These are phyloP conservation scores for Fusarium annulatum DNA, from an alignment of 2,329 filamentous ascomycete species.

Conservation along the genomic window DNA sequence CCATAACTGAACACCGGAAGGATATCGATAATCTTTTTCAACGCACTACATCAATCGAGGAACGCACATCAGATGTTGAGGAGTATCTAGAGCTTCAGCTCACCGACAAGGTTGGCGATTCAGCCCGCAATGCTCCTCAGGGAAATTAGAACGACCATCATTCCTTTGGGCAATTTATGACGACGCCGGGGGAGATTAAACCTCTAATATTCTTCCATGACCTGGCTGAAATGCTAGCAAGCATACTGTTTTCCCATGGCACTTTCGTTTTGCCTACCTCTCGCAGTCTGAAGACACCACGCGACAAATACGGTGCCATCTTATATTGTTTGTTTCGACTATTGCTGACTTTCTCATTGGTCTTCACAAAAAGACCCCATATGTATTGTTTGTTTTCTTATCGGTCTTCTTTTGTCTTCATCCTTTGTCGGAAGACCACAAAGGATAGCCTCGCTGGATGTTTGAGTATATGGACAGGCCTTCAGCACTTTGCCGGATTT, in stretches of 20 bases:
- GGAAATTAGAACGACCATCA: too few relatives aligned
- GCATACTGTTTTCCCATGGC: neutral
- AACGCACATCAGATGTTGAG: neutral
- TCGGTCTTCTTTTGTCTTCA: too few relatives aligned
- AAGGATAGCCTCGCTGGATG: too few relatives aligned
- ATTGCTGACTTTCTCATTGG: neutral
- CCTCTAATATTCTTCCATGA: fast-evolving
- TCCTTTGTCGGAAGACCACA: too few relatives aligned
- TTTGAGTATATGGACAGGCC: too few relatives aligned
- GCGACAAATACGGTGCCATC: too few relatives aligned
- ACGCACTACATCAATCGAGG: neutral
- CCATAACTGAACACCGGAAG: neutral
- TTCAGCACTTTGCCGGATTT: too few relatives aligned
- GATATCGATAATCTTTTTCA: neutral
- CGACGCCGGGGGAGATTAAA: fast-evolving
- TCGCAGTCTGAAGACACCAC: neutral
- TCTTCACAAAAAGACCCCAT: too few relatives aligned
- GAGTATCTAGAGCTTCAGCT: neutral
- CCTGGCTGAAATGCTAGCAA: neutral
- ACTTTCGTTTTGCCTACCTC: neutral
- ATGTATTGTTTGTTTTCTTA: too few relatives aligned
- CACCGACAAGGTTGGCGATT: neutral
- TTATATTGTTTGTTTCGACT: neutral
- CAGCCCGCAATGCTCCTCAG: neutral
- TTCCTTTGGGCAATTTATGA: neutral